Percentiles rank a stretch among this genome's conserved stretches.
These are phyloP conservation scores for Xylariaceae sp. DNA, from an alignment of 2,329 filamentous ascomycete species.

Conservation along the genomic window DNA sequence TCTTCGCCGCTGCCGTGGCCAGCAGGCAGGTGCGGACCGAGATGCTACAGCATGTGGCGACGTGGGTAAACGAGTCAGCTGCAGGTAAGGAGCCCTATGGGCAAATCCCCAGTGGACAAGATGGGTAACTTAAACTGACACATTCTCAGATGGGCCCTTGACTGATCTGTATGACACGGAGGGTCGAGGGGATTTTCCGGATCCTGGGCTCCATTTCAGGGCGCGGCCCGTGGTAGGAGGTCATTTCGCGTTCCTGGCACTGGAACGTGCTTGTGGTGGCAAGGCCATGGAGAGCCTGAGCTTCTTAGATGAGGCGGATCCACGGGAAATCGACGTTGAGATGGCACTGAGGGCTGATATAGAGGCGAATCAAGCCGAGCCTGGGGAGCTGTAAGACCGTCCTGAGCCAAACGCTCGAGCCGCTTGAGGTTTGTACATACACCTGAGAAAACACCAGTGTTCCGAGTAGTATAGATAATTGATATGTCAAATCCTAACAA, in stretches of 20 bases:
- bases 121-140: neutral
- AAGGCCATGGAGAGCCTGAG: slow-evolving; percentile 51
- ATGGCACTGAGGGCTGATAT: slow-evolving; percentile 21
- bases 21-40: slow-evolving; percentile 59
- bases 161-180: slow-evolving; percentile 81
- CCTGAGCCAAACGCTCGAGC: too few species aligned
- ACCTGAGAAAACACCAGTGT: too few species aligned
- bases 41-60: slow-evolving; percentile 66
- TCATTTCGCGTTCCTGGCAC: slow-evolving; percentile 77
- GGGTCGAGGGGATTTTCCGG: slow-evolving; percentile 60
- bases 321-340: slow-evolving; percentile 27
- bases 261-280: slow-evolving; percentile 72
- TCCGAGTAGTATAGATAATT: too few species aligned
- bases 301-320: slow-evolving; percentile 35
- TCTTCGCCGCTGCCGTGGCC: slow-evolving; percentile 76
- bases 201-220: slow-evolving; percentile 62
- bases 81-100: slow-evolving; percentile 41
- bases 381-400: slow-evolving; percentile 23
- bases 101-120: neutral
- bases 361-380: slow-evolving; percentile 11
- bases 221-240: slow-evolving; percentile 77
- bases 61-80: slow-evolving; percentile 76
- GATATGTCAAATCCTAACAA: too few species aligned
- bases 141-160: slow-evolving; percentile 55
- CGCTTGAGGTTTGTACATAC: too few species aligned